Percentiles rank a stretch among this genome's conserved stretches.
Conservation (phyloP, 2,329 filamentous ascomycete species). For the Aureobasidium uvarum region DNA sequence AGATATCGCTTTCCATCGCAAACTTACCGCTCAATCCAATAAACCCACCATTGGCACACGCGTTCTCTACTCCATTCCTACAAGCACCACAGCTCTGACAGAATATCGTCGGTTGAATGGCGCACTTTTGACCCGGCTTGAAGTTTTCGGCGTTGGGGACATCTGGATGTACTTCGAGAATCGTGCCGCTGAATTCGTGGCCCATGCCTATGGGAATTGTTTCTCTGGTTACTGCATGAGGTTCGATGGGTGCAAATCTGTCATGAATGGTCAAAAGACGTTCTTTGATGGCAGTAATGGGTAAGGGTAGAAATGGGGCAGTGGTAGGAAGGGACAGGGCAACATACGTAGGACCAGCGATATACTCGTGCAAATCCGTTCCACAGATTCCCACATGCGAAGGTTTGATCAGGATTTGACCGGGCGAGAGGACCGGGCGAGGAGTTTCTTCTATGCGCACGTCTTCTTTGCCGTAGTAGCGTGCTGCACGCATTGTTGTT, state of each 20-base stretch:
- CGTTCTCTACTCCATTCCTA: slow-evolving; percentile 53
- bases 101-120: slow-evolving; percentile 57
- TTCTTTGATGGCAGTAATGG: neutral
- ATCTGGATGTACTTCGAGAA: slow-evolving; percentile 57
- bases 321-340: too few species aligned
- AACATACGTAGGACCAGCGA: slow-evolving; percentile 41
- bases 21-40: slow-evolving; percentile 26
- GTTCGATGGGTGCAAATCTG: slow-evolving; percentile 50
- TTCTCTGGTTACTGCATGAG: slow-evolving; percentile 59
- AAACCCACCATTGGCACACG: slow-evolving; percentile 57
- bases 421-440: slow-evolving; percentile 48
- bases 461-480: slow-evolving; percentile 57
- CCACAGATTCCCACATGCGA: slow-evolving; percentile 17
- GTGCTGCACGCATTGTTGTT: slow-evolving; percentile 51
- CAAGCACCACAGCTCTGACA: slow-evolving; percentile 59
- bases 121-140: slow-evolving; percentile 58
- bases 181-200: slow-evolving; percentile 63
- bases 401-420: slow-evolving; percentile 46
- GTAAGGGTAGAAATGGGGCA: neutral
- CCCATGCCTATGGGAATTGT: slow-evolving; percentile 48
- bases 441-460: slow-evolving; percentile 55
- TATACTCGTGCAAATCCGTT: slow-evolving; percentile 46
- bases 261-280: slow-evolving; percentile 35
- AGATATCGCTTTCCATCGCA: neutral
- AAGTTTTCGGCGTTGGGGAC: slow-evolving; percentile 44